Percentiles rank a stretch among this genome's conserved stretches.
phyloP scores from a whole-genome alignment of 2,329 filamentous ascomycete species.

The Talaromyces funiculosus region DNA sequence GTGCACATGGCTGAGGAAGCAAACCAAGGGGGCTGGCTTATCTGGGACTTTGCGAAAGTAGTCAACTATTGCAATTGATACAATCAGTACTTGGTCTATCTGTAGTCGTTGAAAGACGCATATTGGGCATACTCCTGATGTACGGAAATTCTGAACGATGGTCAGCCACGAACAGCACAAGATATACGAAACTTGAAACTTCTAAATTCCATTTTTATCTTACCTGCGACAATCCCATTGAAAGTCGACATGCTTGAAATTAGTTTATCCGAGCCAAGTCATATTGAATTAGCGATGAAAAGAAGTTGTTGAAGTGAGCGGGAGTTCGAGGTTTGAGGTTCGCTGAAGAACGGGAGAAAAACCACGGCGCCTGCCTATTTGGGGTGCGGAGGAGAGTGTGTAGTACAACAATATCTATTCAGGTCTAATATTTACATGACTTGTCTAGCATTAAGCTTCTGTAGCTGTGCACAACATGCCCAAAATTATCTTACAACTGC shows the following conservation, averaged over 20 bases:
- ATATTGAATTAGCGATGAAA: background rate
- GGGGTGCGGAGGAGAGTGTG: background rate
- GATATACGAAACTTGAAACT: background rate
- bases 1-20: constrained; percentile 88
- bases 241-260: constrained; percentile 65
- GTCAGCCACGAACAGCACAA: constrained; percentile 13
- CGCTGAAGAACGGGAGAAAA: background rate
- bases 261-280: background rate
- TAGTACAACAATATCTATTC: background rate
- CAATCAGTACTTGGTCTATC: background rate
- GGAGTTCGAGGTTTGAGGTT: background rate
- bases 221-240: constrained; percentile 56
- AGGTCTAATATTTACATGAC: background rate
- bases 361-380: background rate
- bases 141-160: constrained; percentile 62
- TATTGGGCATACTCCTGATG: constrained; percentile 55
- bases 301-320: background rate
- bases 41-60: constrained; percentile 62
- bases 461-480: background rate
- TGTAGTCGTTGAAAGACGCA: constrained; percentile 8
- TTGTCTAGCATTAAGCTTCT: background rate
- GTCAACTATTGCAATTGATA: constrained; percentile 55
- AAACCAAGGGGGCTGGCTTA: constrained; percentile 63
- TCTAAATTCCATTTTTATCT: background rate
- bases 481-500: background rate